Evolutionary conservation across 108 stramenopile genomes (phyloP).

Genomic region (Seminavis robusta): DNA sequence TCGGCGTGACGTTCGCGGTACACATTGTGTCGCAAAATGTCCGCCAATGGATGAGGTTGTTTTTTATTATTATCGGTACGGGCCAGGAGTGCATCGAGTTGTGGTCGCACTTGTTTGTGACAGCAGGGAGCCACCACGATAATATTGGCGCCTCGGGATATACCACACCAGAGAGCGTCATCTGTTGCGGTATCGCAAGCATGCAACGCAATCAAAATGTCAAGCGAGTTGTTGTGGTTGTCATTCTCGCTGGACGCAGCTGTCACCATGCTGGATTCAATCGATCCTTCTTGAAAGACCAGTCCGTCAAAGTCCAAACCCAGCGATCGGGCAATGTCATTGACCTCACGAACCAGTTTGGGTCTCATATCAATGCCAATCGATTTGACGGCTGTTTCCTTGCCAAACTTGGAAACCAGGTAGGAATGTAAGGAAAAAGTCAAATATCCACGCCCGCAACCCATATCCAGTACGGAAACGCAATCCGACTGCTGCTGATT

Average conservation of each 20-base stretch:
- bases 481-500: neutral
- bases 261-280: slow-evolving; percentile 36
- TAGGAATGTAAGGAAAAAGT: slow-evolving; percentile 81
- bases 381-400: slow-evolving; percentile 19
- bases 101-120: slow-evolving; percentile 80
- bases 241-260: slow-evolving; percentile 7
- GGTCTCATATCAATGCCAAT: slow-evolving; percentile 78
- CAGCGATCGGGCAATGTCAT: slow-evolving; percentile 55
- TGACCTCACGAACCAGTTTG: slow-evolving; percentile 67
- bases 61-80: neutral
- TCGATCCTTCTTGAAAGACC: slow-evolving; percentile 57
- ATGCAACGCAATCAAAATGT: slow-evolving; percentile 82
- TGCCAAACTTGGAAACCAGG: slow-evolving; percentile 35
- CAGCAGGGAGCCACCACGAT: slow-evolving; percentile 86
- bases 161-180: slow-evolving; percentile 73
- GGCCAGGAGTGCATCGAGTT: slow-evolving; percentile 62
- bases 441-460: slow-evolving; percentile 68
- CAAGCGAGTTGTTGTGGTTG: slow-evolving; percentile 16
- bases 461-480: slow-evolving; percentile 73
- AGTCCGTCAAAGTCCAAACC: slow-evolving; percentile 52
- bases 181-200: slow-evolving; percentile 92
- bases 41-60: slow-evolving; percentile 33
- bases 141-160: slow-evolving; percentile 41
- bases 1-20: slow-evolving; percentile 79
- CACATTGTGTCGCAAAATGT: slow-evolving; percentile 62